These are phyloP conservation scores for Globisporangium barbulae DNA, from an alignment of 352 stramenopile species.

Conservation along the genomic window DNA sequence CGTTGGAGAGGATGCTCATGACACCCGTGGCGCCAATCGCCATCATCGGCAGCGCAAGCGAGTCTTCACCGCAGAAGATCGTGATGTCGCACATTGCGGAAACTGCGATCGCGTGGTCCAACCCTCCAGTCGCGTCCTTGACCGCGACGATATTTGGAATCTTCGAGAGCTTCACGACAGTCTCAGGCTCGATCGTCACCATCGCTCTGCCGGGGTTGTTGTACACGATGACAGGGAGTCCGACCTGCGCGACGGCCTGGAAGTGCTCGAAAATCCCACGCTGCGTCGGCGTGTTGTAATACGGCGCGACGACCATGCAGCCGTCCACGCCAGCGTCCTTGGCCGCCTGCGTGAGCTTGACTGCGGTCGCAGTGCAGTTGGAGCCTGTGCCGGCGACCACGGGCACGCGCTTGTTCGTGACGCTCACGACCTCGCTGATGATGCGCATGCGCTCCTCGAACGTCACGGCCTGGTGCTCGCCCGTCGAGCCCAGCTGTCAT, in stretches of 20 bases:
- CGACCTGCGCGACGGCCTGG: conserved; percentile 79
- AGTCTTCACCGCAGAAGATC: conserved; percentile 90
- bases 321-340: conserved; percentile 94
- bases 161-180: neutral
- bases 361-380: conserved; percentile 87
- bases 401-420: conserved; percentile 78
- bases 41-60: conserved; percentile 89
- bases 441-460: conserved; percentile 94
- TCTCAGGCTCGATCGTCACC: conserved; percentile 51
- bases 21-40: conserved; percentile 85
- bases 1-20: conserved; percentile 90
- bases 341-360: conserved; percentile 83
- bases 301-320: conserved; percentile 95
- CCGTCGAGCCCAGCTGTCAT: conserved; percentile 92
- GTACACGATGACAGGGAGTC: conserved; percentile 94
- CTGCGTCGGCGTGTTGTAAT: conserved; percentile 99
- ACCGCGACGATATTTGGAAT: conserved; percentile 85
- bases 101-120: conserved; percentile 84
- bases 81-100: conserved; percentile 88
- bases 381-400: conserved; percentile 95
- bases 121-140: conserved; percentile 96
- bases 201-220: conserved; percentile 95
- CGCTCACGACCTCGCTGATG: conserved; percentile 87
- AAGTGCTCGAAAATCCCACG: conserved; percentile 94
- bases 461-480: conserved; percentile 94